Percentiles rank a stretch among this genome's conserved stretches.
phyloP scores from a whole-genome alignment of 306 rosid genomes.

The Elaeagnus macrophylla region DNA sequence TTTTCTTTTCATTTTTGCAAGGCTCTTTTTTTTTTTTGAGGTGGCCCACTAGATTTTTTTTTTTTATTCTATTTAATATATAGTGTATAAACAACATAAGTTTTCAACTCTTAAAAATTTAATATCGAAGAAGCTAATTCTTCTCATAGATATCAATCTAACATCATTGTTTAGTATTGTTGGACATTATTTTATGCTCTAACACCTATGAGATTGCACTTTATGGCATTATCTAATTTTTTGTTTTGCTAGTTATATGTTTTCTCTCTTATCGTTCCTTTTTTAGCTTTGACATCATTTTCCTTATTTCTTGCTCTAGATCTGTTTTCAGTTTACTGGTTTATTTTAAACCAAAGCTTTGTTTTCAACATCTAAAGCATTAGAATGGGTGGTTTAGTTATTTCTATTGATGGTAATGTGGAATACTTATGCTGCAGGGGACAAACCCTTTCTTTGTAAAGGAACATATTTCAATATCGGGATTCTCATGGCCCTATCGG shows the following conservation, averaged over 20 bases:
- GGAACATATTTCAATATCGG: conserved; percentile 45
- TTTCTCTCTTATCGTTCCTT: not conserved
- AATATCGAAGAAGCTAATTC: too few relatives aligned
- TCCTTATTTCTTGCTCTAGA: not conserved
- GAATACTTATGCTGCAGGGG: conserved; percentile 38
- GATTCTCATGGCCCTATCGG: conserved; percentile 35
- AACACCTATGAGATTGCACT: too few relatives aligned
- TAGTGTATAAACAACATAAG: too few relatives aligned
- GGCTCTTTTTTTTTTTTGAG: too few relatives aligned
- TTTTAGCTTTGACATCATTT: not conserved
- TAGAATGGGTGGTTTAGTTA: conserved; percentile 1
- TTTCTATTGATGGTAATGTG: not conserved
- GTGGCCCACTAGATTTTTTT: too few relatives aligned
- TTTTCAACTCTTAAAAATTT: too few relatives aligned
- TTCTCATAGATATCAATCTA: too few relatives aligned
- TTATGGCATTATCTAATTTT: not conserved
- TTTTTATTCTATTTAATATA: too few relatives aligned
- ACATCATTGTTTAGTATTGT: too few relatives aligned
- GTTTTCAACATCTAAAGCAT: not conserved
- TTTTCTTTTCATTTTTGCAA: too few relatives aligned
- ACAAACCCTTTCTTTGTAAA: conserved; percentile 39
- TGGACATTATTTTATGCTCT: too few relatives aligned
- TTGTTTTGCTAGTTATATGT: not conserved
- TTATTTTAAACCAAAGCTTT: not conserved
- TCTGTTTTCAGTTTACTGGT: not conserved